Conservation (phyloP, 495 filamentous ascomycete species). For the Cercophora samala region DNA sequence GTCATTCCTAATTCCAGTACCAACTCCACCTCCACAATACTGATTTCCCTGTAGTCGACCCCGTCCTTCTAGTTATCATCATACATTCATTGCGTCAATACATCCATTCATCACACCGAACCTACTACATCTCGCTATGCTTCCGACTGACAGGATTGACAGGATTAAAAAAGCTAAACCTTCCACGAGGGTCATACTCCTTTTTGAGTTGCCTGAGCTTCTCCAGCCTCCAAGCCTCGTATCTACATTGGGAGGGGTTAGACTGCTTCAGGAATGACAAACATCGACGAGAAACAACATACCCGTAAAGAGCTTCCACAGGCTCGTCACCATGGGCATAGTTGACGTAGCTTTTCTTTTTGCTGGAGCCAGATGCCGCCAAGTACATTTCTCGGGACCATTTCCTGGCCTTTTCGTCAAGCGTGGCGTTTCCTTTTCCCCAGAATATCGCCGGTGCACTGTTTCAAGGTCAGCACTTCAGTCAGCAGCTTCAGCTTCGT, state of each 20-base stretch:
- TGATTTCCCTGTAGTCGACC: too few species aligned
- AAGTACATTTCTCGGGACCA: neutral
- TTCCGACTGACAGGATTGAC: too few species aligned
- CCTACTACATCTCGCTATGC: too few species aligned
- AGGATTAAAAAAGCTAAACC: slow-evolving; percentile 39
- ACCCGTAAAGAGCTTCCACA: slow-evolving; percentile 44
- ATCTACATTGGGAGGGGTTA: slow-evolving; percentile 29
- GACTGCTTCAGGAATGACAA: slow-evolving; percentile 21
- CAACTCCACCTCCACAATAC: too few species aligned
- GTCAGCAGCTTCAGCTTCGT: neutral
- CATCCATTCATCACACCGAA: too few species aligned
- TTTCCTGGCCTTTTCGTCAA: neutral
- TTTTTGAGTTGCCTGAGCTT: slow-evolving; percentile 47
- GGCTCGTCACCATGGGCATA: slow-evolving; percentile 47
- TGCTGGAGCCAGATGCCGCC: neutral
- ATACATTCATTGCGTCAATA: too few species aligned
- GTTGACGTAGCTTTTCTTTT: slow-evolving; percentile 43
- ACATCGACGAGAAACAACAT: slow-evolving; percentile 25
- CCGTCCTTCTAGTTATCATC: too few species aligned
- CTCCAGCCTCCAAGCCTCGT: slow-evolving; percentile 47
- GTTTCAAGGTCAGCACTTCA: neutral
- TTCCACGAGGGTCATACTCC: slow-evolving; percentile 52
- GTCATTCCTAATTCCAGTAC: too few species aligned
- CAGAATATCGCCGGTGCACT: slow-evolving; percentile 6
- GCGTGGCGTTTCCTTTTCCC: neutral